Conservation (phyloP, 2,329 filamentous ascomycete species). For the Penicillium frequentans region DNA sequence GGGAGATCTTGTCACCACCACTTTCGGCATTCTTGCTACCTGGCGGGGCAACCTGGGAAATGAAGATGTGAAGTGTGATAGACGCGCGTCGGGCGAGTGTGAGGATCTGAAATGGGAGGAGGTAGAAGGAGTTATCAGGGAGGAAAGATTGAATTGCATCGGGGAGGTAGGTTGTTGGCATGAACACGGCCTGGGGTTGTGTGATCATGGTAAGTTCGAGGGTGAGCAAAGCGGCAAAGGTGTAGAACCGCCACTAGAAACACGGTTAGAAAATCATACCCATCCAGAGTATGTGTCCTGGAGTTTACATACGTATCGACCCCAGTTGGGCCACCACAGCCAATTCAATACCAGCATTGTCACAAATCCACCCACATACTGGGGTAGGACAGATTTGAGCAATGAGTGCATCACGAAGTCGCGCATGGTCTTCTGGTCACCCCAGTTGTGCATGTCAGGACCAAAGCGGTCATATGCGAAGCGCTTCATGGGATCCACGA, state of each 20-base stretch:
- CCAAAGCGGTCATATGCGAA: constrained; percentile 93
- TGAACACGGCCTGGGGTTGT: constrained; percentile 46
- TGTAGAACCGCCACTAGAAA: constrained; percentile 51
- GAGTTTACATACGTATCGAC: constrained; percentile 43
- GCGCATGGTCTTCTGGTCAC: constrained; percentile 55
- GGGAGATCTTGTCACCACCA: constrained; percentile 33
- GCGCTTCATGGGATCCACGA: constrained; percentile 71
- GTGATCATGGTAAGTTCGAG: constrained; percentile 61
- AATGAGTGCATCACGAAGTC: constrained; percentile 73
- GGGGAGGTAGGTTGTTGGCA: constrained; percentile 36
- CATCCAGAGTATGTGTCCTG: constrained; percentile 1
- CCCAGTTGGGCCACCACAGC: constrained; percentile 44
- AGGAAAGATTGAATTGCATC: constrained; percentile 28
- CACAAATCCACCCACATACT: constrained; percentile 41
- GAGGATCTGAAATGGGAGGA: constrained; percentile 81
- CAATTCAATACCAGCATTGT: constrained; percentile 40
- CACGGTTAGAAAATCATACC: constrained; percentile 9
- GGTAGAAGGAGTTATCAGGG: constrained; percentile 46
- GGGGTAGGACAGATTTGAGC: constrained; percentile 36
- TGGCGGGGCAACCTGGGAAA: constrained; percentile 76
- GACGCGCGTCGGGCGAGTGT: constrained; percentile 71
- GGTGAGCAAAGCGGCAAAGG: constrained; percentile 54
- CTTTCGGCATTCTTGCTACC: constrained; percentile 45
- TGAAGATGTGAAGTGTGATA: constrained; percentile 78
- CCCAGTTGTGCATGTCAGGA: constrained; percentile 66